Conservation (phyloP, 1,284 basidiomycete species). For the Puccinia coronata region DNA sequence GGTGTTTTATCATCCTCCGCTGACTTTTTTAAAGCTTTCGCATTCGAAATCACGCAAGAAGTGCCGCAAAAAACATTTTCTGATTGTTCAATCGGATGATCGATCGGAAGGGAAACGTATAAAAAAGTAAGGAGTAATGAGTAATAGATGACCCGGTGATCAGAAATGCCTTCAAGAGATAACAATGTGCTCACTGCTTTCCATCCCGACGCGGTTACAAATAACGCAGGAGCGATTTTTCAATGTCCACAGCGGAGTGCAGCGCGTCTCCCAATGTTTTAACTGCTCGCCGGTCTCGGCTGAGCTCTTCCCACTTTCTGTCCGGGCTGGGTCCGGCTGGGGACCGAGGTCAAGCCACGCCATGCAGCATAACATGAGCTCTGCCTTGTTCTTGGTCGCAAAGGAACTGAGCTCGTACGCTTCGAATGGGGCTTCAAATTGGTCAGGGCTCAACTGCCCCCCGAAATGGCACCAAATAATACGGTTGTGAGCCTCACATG, state of each 20-base stretch:
- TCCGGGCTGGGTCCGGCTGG: conserved; percentile 21
- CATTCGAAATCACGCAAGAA: conserved; percentile 39
- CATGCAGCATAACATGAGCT: conserved; percentile 41
- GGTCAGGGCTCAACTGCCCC: conserved; percentile 27
- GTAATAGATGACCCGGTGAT: too few species aligned
- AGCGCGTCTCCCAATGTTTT: conserved; percentile 37
- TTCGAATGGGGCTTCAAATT: conserved; percentile 46
- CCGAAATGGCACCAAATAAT: not conserved
- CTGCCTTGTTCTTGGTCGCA: conserved; percentile 28
- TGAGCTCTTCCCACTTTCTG: conserved; percentile 29
- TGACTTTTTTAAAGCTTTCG: not conserved
- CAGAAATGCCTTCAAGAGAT: not conserved
- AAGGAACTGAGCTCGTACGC: conserved; percentile 44
- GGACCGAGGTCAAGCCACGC: conserved; percentile 36
- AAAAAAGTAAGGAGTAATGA: not conserved
- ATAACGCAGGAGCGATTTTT: conserved; percentile 20
- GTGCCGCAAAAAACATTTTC: conserved; percentile 34
- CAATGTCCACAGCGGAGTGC: conserved; percentile 34
- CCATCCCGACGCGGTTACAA: conserved; percentile 36
- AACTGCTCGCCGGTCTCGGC: conserved; percentile 15
- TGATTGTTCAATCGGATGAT: conserved; percentile 9
- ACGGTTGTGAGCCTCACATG: too few species aligned
- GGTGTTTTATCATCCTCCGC: not conserved
- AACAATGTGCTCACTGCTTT: conserved; percentile 3
- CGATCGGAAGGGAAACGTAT: not conserved